These are phyloP conservation scores for Ustilago esculenta DNA, from an alignment of 1,284 basidiomycete species.

Conservation along the genomic window DNA sequence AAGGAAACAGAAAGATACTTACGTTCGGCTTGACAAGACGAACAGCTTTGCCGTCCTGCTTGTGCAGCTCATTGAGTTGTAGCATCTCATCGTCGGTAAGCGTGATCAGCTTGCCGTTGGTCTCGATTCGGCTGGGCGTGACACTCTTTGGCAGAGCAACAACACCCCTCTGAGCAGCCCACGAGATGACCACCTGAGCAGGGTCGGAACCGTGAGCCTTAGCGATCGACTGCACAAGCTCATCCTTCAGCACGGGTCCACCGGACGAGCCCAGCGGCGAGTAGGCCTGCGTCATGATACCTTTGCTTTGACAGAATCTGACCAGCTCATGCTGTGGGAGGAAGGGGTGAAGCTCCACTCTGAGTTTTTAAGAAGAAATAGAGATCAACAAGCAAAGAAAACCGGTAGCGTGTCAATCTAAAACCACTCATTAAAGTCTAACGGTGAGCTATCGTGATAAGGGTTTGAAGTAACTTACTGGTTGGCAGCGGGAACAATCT, in stretches of 20 bases:
- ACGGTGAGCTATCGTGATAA: slow-evolving; percentile 1
- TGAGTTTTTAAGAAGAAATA: background rate
- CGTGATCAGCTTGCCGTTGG: slow-evolving; percentile 45
- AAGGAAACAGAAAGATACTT: slow-evolving; percentile 12
- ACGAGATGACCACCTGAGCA: slow-evolving; percentile 54
- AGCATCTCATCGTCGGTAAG: slow-evolving; percentile 52
- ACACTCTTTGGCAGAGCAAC: slow-evolving; percentile 53
- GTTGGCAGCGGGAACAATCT: slow-evolving; percentile 77
- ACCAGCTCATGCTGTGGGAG: slow-evolving; percentile 81
- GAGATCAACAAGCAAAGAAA: background rate
- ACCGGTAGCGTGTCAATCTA: too few species aligned
- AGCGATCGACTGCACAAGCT: slow-evolving; percentile 47
- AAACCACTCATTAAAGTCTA: too few species aligned
- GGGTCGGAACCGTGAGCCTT: slow-evolving; percentile 42
- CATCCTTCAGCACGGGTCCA: slow-evolving; percentile 43
- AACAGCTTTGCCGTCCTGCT: slow-evolving; percentile 47
- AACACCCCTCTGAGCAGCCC: slow-evolving; percentile 52
- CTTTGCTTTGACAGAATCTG: slow-evolving; percentile 71
- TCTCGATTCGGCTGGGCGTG: slow-evolving; percentile 54
- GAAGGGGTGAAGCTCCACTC: slow-evolving; percentile 53
- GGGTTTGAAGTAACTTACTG: slow-evolving; percentile 68
- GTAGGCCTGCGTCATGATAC: slow-evolving; percentile 50
- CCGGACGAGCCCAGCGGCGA: slow-evolving; percentile 54
- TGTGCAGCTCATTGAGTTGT: slow-evolving; percentile 51
- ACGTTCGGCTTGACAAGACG: slow-evolving; percentile 51